Evolutionary conservation across 2,329 filamentous ascomycete genomes (phyloP).

Genomic region (Fusarium citri): DNA sequence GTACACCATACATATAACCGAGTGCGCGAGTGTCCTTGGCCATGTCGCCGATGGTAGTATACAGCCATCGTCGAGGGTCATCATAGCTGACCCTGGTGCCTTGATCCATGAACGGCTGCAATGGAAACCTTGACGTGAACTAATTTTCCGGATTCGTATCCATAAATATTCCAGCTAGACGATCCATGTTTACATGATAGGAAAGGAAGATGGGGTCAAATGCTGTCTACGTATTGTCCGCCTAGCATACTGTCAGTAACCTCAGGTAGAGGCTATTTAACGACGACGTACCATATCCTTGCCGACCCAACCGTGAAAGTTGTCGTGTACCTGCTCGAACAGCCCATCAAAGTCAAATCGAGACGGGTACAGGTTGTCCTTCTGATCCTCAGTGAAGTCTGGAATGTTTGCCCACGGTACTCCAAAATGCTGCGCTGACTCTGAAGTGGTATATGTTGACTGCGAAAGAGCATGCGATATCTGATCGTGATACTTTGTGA

Average conservation of each 20-base stretch:
- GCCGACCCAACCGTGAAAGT: not conserved
- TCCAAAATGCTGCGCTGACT: not conserved
- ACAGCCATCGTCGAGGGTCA: not conserved
- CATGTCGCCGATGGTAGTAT: not conserved
- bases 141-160: not conserved
- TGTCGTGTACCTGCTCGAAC: not conserved
- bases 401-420: not conserved
- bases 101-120: not conserved
- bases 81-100: not conserved
- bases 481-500: not conserved
- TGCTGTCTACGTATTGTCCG: not conserved
- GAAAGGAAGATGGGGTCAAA: constrained; percentile 1
- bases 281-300: not conserved
- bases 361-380: not conserved
- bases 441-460: not conserved
- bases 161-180: not conserved
- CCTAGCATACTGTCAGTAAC: not conserved
- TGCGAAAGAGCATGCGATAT: not conserved
- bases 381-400: not conserved
- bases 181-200: not conserved
- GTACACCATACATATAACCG: not conserved
- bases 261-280: no score
- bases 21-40: not conserved
- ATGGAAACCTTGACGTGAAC: not conserved
- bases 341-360: not conserved